phyloP scores from a whole-genome alignment of 345 rosid species.

The Populus ilicifolia region DNA sequence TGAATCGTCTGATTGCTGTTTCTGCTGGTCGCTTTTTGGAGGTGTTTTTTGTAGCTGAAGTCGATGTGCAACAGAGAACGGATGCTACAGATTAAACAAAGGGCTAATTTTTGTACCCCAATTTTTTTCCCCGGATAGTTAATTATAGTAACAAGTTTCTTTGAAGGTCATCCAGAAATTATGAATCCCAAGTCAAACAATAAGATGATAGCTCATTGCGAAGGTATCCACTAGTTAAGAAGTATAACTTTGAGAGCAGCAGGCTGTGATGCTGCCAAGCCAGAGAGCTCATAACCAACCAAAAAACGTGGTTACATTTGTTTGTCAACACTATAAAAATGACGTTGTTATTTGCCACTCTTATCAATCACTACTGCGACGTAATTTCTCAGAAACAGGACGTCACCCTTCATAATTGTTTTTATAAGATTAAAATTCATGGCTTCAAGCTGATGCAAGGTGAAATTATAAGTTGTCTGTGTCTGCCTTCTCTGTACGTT shows the following conservation, averaged over 20 bases:
- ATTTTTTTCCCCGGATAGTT: too few relatives aligned
- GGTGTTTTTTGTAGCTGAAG: not conserved
- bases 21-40: not conserved
- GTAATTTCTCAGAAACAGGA: not conserved
- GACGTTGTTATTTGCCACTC: not conserved
- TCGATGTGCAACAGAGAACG: not conserved
- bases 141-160: not conserved
- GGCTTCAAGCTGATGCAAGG: too few relatives aligned
- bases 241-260: not conserved
- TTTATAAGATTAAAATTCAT: not conserved
- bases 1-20: not conserved
- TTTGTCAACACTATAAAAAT: too few relatives aligned
- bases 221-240: not conserved
- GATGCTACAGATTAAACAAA: not conserved
- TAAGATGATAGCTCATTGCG: not conserved
- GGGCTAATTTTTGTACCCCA: not conserved
- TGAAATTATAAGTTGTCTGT: too few relatives aligned
- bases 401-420: not conserved
- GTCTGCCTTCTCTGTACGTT: too few relatives aligned
- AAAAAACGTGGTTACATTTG: not conserved
- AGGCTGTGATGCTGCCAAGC: not conserved
- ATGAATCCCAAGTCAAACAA: not conserved
- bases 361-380: not conserved
- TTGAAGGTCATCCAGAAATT: not conserved
- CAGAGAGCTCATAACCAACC: not conserved